Evolutionary conservation across 1,139 yeast genomes (phyloP).

Genomic region (Yarrowia galli): DNA sequence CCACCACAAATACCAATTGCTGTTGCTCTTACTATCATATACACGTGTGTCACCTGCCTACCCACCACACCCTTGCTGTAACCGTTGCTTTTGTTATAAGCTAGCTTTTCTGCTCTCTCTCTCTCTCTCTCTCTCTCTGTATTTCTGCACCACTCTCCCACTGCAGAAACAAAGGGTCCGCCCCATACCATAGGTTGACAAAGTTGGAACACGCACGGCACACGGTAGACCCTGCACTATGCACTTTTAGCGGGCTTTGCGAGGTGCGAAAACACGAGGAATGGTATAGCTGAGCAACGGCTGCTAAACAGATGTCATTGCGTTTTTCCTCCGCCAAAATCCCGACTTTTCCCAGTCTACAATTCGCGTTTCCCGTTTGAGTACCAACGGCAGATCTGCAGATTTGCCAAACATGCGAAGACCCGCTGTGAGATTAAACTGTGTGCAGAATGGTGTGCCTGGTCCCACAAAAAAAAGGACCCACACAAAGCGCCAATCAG

Average conservation of each 20-base stretch:
- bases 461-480: too few relatives aligned
- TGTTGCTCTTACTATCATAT: too few relatives aligned
- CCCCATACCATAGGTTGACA: too few relatives aligned
- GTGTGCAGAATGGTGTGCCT: too few relatives aligned
- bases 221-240: conserved; percentile 27
- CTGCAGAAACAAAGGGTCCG: too few relatives aligned
- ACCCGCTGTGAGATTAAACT: conserved; percentile 27
- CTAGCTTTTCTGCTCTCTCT: too few relatives aligned
- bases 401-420: conserved; percentile 13
- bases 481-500: too few relatives aligned
- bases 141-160: too few relatives aligned
- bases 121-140: too few relatives aligned
- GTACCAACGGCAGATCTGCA: conserved; percentile 25
- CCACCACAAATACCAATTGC: too few relatives aligned
- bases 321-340: too few relatives aligned
- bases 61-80: not conserved
- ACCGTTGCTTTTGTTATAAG: not conserved
- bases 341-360: not conserved
- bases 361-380: not conserved
- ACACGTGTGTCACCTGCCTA: not conserved
- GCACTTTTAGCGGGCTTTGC: conserved; percentile 9
- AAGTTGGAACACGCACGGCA: not conserved
- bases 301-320: too few relatives aligned
- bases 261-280: not conserved
- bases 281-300: not conserved